These are phyloP conservation scores for Capsicum baccatum DNA, from an alignment of 257 asterid species.

Conservation along the genomic window DNA sequence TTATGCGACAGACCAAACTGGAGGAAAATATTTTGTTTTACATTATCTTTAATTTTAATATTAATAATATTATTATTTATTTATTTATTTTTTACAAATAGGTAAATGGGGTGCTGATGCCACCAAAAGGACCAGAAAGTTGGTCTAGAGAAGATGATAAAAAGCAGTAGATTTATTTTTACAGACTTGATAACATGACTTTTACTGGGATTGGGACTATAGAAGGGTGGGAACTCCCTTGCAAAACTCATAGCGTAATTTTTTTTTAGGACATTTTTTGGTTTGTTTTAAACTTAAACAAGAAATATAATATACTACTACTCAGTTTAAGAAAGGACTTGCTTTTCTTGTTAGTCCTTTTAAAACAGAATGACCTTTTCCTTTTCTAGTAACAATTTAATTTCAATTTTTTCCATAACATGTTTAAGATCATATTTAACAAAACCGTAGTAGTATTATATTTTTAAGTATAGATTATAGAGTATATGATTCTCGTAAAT, in stretches of 20 bases:
- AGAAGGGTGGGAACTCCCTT: slow-evolving; percentile 99
- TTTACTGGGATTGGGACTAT: slow-evolving; percentile 78
- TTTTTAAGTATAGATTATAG: too few species aligned
- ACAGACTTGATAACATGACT: slow-evolving; percentile 68
- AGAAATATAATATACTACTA: too few species aligned
- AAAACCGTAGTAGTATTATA: too few species aligned
- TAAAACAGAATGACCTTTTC: too few species aligned
- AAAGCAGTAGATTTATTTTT: slow-evolving; percentile 91
- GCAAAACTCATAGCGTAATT: slow-evolving; percentile 92
- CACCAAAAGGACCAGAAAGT: slow-evolving; percentile 91
- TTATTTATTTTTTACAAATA: slow-evolving; percentile 1
- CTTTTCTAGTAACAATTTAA: too few species aligned
- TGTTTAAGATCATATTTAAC: too few species aligned
- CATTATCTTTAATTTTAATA: not conserved
- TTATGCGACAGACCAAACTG: not conserved
- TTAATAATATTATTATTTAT: not conserved
- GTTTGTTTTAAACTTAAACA: too few species aligned
- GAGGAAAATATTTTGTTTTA: not conserved
- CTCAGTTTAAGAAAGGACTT: not conserved
- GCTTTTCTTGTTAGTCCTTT: accelerated
- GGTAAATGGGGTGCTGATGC: slow-evolving; percentile 88
- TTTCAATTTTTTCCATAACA: too few species aligned
- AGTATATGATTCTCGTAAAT: too few species aligned
- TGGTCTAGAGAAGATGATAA: slow-evolving; percentile 84
- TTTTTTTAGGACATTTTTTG: not conserved